phyloP scores from a whole-genome alignment of 164 flowering plant genomes.

The Magnolia sinica region DNA sequence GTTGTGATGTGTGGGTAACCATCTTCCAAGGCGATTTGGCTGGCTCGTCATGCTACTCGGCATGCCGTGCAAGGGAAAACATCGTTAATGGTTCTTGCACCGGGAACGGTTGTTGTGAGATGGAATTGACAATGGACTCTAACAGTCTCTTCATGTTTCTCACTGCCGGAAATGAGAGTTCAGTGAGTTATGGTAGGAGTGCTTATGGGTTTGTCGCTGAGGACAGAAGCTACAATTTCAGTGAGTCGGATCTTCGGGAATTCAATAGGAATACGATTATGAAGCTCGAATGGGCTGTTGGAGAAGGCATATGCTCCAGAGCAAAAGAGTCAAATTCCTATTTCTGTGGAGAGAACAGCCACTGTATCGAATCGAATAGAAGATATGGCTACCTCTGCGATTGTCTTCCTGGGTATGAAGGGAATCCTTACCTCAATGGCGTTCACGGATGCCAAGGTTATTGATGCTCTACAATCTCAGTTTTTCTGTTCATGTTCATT shows the following conservation, averaged over 20 bases:
- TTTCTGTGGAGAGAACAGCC: conserved; percentile 26
- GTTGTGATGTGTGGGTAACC: neutral
- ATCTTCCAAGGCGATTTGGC: neutral
- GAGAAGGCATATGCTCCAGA: conserved; percentile 23
- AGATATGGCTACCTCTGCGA: conserved; percentile 39
- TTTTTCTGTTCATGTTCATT: no score
- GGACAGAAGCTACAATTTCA: neutral
- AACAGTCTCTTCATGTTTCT: no score
- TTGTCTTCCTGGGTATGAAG: conserved; percentile 41
- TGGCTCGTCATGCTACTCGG: no score
- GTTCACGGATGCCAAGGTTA: no score
- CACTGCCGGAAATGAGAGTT: neutral
- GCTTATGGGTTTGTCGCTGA: neutral
- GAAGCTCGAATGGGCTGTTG: conserved; percentile 47
- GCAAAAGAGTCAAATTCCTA: conserved; percentile 8
- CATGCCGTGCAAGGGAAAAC: no score
- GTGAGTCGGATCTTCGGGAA: neutral
- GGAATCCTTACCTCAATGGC: conserved; percentile 43
- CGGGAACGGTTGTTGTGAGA: conserved; percentile 11
- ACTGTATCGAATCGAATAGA: conserved; percentile 18
- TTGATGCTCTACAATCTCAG: no score
- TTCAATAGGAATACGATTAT: neutral
- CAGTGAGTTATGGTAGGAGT: neutral
- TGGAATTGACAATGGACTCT: neutral
- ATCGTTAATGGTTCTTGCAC: conserved; percentile 5